phyloP scores from a whole-genome alignment of 495 filamentous ascomycete species.

The Tetracladium setigerum region DNA sequence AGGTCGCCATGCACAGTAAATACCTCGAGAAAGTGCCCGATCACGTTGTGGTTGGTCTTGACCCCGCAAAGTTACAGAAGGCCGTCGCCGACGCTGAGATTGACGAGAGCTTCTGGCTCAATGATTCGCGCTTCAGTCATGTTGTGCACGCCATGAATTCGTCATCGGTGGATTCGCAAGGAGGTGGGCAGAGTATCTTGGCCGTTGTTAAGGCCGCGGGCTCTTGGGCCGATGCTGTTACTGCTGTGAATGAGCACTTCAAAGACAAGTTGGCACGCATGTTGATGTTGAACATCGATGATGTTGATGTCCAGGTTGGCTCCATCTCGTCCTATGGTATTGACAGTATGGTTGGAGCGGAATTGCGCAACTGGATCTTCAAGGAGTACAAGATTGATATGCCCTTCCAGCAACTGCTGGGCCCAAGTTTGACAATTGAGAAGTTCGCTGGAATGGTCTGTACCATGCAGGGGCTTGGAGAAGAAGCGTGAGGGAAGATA shows the following conservation, averaged over 20 bases:
- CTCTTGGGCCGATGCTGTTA: slow-evolving; percentile 7
- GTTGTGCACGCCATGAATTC: slow-evolving; percentile 13
- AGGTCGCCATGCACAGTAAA: slow-evolving; percentile 25
- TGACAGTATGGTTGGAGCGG: slow-evolving; percentile 40
- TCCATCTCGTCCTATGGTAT: slow-evolving; percentile 33
- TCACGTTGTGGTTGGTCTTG: slow-evolving; percentile 27
- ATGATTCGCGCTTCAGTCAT: slow-evolving; percentile 22
- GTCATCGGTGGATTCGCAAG: background rate
- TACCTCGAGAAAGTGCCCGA: slow-evolving; percentile 1
- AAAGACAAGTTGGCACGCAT: slow-evolving; percentile 25
- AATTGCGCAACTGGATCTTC: slow-evolving; percentile 40
- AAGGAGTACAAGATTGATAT: slow-evolving; percentile 34
- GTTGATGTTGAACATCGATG: slow-evolving; percentile 22
- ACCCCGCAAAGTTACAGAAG: slow-evolving; percentile 21
- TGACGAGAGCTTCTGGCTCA: slow-evolving; percentile 19
- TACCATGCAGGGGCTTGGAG: background rate
- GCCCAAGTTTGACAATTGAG: background rate
- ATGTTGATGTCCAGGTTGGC: slow-evolving; percentile 17
- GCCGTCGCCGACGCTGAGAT: slow-evolving; percentile 10
- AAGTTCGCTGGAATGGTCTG: background rate
- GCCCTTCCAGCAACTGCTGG: slow-evolving; percentile 30
- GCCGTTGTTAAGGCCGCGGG: slow-evolving; percentile 9
- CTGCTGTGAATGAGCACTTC: slow-evolving; percentile 22
- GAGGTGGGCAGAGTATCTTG: slow-evolving; percentile 3
- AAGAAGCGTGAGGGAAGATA: too few species aligned